Percentiles rank a stretch among this genome's conserved stretches.
phyloP scores from a whole-genome alignment of 345 rosid species.

The Syzygium oleosum region DNA sequence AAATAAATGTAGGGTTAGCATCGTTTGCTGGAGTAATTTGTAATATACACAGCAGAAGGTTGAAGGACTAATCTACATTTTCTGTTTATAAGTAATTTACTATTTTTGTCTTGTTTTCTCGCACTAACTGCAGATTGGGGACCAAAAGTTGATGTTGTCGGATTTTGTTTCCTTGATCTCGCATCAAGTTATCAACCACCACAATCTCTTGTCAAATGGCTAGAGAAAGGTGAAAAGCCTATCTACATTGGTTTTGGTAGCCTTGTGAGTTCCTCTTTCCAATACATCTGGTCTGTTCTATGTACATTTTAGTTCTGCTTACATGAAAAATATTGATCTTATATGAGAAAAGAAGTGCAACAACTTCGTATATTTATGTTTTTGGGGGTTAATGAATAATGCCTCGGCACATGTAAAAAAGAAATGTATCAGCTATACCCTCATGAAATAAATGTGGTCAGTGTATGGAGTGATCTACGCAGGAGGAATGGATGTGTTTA shows the following conservation, averaged over 20 bases:
- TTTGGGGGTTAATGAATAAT: background rate
- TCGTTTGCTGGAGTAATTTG: background rate
- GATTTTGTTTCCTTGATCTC: constrained; percentile 66
- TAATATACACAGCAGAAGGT: background rate
- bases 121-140: constrained; percentile 49
- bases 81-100: background rate
- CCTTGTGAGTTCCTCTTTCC: constrained; percentile 44
- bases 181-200: constrained; percentile 59
- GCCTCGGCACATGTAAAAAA: background rate
- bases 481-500: background rate
- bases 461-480: background rate
- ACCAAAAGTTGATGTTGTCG: constrained; percentile 53
- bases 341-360: background rate
- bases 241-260: constrained; percentile 71
- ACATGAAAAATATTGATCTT: background rate
- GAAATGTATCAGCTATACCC: background rate
- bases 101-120: background rate
- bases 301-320: background rate
- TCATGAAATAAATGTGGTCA: background rate
- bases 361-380: background rate
- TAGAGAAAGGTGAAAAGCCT: constrained; percentile 38
- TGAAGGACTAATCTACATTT: background rate
- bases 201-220: constrained; percentile 38
- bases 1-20: background rate
- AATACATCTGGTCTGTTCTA: background rate